Conservation (phyloP, 2,329 filamentous ascomycete species). For the Paraphoma sp. region DNA sequence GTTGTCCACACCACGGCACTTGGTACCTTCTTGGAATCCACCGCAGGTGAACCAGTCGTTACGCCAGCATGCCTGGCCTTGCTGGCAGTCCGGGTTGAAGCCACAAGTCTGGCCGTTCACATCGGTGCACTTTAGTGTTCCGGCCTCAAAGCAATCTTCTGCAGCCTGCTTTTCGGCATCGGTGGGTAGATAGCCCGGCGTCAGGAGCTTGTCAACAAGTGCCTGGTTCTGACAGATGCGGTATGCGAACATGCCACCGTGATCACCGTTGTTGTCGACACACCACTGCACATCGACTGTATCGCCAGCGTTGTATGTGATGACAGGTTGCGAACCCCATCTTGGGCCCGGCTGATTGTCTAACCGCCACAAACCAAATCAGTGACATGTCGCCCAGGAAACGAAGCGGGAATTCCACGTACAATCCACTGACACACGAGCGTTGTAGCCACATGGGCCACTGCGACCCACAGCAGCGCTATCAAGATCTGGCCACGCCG, state of each 20-base stretch:
- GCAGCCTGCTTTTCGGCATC: slow-evolving; percentile 43
- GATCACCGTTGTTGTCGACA: slow-evolving; percentile 42
- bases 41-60: slow-evolving; percentile 46
- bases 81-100: slow-evolving; percentile 37
- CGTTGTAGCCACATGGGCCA: slow-evolving; percentile 45
- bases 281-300: slow-evolving; percentile 43
- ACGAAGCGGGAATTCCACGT: background rate
- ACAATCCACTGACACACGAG: slow-evolving; percentile 41
- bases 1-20: slow-evolving; percentile 40
- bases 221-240: slow-evolving; percentile 43
- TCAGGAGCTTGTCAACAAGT: slow-evolving; percentile 40
- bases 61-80: slow-evolving; percentile 38
- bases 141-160: slow-evolving; percentile 38
- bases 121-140: slow-evolving; percentile 39
- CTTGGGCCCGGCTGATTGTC: slow-evolving; percentile 40
- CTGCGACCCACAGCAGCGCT: slow-evolving; percentile 36
- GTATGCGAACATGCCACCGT: slow-evolving; percentile 45
- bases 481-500: slow-evolving; percentile 40
- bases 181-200: slow-evolving; percentile 39
- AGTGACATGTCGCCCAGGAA: background rate
- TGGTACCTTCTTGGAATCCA: slow-evolving; percentile 34
- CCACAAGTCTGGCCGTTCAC: slow-evolving; percentile 39
- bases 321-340: slow-evolving; percentile 39
- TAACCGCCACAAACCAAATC: background rate
- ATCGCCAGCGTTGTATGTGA: slow-evolving; percentile 39